Base-by-base conservation (phyloP, 2,329 filamentous ascomycete genomes). In the Pseudogymnoascus sp. region DNA sequence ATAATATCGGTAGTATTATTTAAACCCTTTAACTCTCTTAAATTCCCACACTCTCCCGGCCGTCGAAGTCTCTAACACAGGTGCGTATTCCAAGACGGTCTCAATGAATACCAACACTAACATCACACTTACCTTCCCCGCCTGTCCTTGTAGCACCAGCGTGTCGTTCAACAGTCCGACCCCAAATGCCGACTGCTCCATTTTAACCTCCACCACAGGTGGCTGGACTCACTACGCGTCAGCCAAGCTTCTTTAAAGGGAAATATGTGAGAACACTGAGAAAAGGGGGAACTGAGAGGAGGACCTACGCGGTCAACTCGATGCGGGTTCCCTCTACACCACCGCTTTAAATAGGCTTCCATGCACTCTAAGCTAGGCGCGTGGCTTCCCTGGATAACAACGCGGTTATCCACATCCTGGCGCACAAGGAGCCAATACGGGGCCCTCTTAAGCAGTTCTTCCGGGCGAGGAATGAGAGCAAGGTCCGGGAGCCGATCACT, bases 311-410 rank as follows among this genome's bases (percentile, higher is more conserved):
- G 74, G 33, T 71, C 68, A 9, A 67, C 70, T 25, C 75, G 68
- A 6, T 75, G 72, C 55, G 76, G 72, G 61, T 82, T 80, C 7
- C 74, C 69, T 41, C 76, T 74, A 52, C 75, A 78, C 79, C 79
- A 82, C 36, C 75, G 75, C 68, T 75, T 75, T 1, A 82, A 68
- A 63, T 82, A 83, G 1, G 76, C 74, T 2, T 73, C 72, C 5
- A 83, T 66, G 14, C 81, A 69, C 60, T 78, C 71, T 28, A 82
- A 67, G 0, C 77, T 79, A 4, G 75, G 75, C 41, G 75, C 76
- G 68, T 83, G 81, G 58, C 78, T 82, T 60, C 76, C 74, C 58
- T 80, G 75, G 9, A 83, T 69, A 58, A 77, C 75, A 8, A 82
- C 72, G 22, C 66, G 68, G 7, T 66, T 64, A 5, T 64, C 66